phyloP scores from a whole-genome alignment of 768 basidiomycete genomes.

The Nidularia pulvinata region DNA sequence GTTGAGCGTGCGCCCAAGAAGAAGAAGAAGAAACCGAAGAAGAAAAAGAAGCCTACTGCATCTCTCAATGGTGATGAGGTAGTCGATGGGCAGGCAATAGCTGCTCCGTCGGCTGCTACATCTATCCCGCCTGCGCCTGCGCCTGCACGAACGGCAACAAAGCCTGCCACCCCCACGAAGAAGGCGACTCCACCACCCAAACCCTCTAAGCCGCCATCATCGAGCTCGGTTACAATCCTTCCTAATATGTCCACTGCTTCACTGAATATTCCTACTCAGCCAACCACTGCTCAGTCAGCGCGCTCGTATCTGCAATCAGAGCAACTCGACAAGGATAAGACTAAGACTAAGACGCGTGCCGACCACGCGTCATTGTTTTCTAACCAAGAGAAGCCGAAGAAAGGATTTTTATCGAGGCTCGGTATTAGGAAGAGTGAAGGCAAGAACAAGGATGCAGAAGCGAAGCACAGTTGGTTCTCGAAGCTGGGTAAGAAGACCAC shows the following conservation, averaged over 20 bases:
- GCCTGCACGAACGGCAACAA: conserved; percentile 11
- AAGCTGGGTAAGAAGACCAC: conserved; percentile 60
- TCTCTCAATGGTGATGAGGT: conserved; percentile 2
- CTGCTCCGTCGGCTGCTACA: conserved; percentile 8
- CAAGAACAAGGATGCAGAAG: conserved; percentile 32
- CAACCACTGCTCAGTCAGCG: conserved; percentile 63
- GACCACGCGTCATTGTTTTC: conserved; percentile 54
- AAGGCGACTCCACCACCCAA: conserved; percentile 7
- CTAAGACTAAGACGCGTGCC: conserved; percentile 72
- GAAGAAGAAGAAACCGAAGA: conserved; percentile 78
- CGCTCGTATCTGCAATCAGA: conserved; percentile 65
- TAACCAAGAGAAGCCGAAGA: conserved; percentile 35
- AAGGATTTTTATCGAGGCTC: conserved; percentile 53
- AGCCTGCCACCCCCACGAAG: neutral
- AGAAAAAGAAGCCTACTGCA: conserved; percentile 54
- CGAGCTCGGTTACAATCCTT: neutral
- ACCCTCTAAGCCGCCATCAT: conserved; percentile 1
- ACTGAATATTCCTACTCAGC: conserved; percentile 38
- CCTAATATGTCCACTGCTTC: conserved; percentile 23
- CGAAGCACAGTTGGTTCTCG: conserved; percentile 54
- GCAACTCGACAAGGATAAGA: conserved; percentile 46
- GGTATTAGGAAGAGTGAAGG: conserved; percentile 27
- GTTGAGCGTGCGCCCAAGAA: conserved; percentile 37
- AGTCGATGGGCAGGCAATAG: conserved; percentile 12
- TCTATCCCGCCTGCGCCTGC: conserved; percentile 7